Evolutionary conservation across 306 rosid species (phyloP).

Genomic region (Calophaca sinica): DNA sequence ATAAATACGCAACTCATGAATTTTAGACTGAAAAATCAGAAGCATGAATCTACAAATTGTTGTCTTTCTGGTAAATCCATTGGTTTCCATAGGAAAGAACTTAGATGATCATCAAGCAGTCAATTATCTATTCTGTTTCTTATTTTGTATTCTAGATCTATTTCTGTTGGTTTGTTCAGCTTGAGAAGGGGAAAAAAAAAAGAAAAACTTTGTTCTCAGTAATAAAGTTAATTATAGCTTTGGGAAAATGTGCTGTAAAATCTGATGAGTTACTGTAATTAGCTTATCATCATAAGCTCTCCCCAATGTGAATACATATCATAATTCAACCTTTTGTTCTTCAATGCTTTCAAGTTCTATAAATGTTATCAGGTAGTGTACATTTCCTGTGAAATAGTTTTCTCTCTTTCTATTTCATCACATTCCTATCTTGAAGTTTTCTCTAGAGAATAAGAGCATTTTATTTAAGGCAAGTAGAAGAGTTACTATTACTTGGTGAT

Average conservation of each 20-base stretch:
- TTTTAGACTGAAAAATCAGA: not conserved
- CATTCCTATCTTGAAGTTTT: too few relatives aligned
- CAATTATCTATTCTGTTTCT: constrained; percentile 11
- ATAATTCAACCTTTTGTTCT: not conserved
- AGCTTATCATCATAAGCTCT: constrained; percentile 20
- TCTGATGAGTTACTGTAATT: not conserved
- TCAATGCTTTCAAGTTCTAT: not conserved
- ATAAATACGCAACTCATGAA: too few relatives aligned
- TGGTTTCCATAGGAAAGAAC: not conserved
- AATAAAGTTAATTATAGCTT: constrained; percentile 5
- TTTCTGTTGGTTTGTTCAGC: not conserved
- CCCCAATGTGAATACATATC: constrained; percentile 11
- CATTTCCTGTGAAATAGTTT: too few relatives aligned
- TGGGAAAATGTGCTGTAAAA: constrained; percentile 4
- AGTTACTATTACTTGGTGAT: not conserved
- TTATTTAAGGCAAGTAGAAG: too few relatives aligned
- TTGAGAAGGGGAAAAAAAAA: not conserved
- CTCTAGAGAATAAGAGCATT: too few relatives aligned
- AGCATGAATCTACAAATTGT: constrained; percentile 14
- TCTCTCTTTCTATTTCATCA: too few relatives aligned
- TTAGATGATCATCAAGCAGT: not conserved
- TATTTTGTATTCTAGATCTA: not conserved
- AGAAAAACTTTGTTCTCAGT: not conserved
- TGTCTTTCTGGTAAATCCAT: not conserved
- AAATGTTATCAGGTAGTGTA: too few relatives aligned